phyloP scores from a whole-genome alignment of 768 basidiomycete genomes.

The Tylopilus sp. region DNA sequence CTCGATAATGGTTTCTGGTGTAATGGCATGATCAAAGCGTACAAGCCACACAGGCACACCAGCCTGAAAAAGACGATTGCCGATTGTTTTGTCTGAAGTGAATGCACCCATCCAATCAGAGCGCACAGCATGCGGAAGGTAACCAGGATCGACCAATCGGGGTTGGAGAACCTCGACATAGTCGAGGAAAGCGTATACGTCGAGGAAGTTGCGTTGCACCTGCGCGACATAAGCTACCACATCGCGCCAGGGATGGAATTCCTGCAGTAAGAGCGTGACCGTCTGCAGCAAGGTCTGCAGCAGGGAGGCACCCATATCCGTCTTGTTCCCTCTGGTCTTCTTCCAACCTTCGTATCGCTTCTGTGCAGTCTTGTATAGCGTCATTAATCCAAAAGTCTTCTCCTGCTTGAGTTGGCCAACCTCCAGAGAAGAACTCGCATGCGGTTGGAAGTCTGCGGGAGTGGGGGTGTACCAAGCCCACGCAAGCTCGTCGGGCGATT shows the following conservation, averaged over 20 bases:
- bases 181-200: not conserved
- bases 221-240: not conserved
- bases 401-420: not conserved
- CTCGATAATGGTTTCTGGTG: not conserved
- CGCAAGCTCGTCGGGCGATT: not conserved
- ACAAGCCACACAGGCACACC: not conserved
- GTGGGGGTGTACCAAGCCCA: not conserved
- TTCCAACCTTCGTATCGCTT: not conserved
- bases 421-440: no score
- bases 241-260: not conserved
- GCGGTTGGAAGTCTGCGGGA: not conserved
- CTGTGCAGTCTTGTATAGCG: not conserved
- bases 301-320: not conserved
- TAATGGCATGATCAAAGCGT: not conserved
- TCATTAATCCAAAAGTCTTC: not conserved
- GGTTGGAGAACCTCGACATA: not conserved
- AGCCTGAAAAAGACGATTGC: not conserved
- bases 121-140: not conserved
- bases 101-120: not conserved
- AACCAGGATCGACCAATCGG: not conserved
- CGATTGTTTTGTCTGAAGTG: not conserved
- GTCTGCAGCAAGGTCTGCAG: not conserved
- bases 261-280: not conserved
- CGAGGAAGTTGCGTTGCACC: not conserved
- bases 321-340: not conserved